Base-by-base conservation (phyloP, 1,284 basidiomycete genomes). In the Pseudozyma sp. region DNA sequence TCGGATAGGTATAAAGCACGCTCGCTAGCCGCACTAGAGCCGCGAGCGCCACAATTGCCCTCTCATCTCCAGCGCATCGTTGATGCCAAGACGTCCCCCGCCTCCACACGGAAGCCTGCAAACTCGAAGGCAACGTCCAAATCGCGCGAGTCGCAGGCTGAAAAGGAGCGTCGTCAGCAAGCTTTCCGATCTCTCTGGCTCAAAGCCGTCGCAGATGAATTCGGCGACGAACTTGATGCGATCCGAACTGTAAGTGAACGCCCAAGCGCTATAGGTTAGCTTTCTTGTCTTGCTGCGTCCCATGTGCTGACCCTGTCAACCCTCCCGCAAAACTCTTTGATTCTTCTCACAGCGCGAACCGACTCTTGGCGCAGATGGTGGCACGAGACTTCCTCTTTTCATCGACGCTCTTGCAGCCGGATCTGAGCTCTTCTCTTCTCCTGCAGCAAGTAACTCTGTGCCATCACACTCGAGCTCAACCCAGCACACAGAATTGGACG, bases 321-420 rank as follows among this genome's bases (percentile, higher is more conserved):
- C 24, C 54, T 53, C 8, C 29, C 24, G 35, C 16, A 10, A 16
- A 37, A 11, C 47, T 43, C 14, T n/a, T 29, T 16, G n/a, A 16
- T 30, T 43, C 11, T 14, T 11, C 16, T 48, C 33, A 19, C 51
- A 72, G 61, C 57, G 63, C 24, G 72, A 75, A 50, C 72, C 72
- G 5, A 70, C 72, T 3, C 67, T 75, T 5, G 72, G 72, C 16
- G 72, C 72, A 11, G 72, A 75, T 17, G 72, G 72, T 7, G 72
- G 72, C 1, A 78, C 78, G 1, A 60, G 73, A 9, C 63, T 80
- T 7, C 68, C 76, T 9, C 67, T 80, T 17, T 75, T 80, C 42
- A 77, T 80, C 53, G 76, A 80, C 47, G 76, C 75, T 13, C 64
- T 80, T 4, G 64, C 68, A 4, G 63, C 69, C 9, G 78, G 78